phyloP scores from a whole-genome alignment of 257 asterid species.

The Capsicum rhomboideum region DNA sequence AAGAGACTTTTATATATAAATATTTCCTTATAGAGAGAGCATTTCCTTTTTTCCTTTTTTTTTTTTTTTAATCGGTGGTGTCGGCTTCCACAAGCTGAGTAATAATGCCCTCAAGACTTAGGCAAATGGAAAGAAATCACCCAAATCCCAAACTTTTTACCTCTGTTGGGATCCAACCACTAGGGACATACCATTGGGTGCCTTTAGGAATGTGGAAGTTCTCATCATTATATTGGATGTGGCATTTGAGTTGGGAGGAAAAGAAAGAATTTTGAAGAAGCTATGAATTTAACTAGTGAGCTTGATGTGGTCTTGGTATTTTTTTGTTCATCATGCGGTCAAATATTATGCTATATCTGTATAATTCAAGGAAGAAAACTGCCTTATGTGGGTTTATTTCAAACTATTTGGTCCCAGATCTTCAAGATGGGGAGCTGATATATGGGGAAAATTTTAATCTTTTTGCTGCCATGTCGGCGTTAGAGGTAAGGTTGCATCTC shows the following conservation, averaged over 20 bases:
- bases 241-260: not conserved
- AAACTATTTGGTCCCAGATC: constrained; percentile 47
- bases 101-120: not conserved
- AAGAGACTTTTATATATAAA: not conserved
- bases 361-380: not conserved
- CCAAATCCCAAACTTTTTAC: not conserved
- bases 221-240: not conserved
- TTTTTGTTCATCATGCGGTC: not conserved
- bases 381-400: not conserved
- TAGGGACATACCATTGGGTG: not conserved
- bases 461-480: constrained; percentile 98
- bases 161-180: not conserved
- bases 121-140: not conserved
- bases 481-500: constrained; percentile 61
- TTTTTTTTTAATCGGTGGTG: too few relatives aligned
- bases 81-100: not conserved
- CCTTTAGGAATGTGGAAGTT: not conserved
- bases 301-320: not conserved
- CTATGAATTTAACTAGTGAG: not conserved
- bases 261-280: not conserved
- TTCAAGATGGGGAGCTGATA: constrained; percentile 79
- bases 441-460: constrained; percentile 81
- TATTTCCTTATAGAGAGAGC: not conserved
- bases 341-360: not conserved
- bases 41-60: not conserved